phyloP scores from a whole-genome alignment of 345 rosid genomes.

The Citrus inodora region DNA sequence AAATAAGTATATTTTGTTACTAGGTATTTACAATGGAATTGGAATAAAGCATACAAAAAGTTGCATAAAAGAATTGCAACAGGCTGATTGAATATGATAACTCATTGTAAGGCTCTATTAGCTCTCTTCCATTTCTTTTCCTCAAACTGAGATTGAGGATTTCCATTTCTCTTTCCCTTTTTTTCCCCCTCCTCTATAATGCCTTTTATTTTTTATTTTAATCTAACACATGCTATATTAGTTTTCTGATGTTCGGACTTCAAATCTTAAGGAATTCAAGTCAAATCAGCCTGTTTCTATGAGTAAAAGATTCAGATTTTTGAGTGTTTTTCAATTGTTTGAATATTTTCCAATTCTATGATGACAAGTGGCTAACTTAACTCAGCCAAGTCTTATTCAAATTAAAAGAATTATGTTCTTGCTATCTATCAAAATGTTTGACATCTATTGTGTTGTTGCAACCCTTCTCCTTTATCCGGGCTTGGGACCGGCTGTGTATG shows the following conservation, averaged over 20 bases:
- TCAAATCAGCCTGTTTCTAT: background rate
- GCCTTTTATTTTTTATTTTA: background rate
- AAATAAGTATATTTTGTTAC: too few species aligned
- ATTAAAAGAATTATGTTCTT: background rate
- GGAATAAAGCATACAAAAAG: background rate
- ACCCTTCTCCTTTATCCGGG: slow-evolving; percentile 31
- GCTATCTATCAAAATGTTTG: background rate
- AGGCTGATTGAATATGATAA: background rate
- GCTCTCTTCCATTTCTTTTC: background rate
- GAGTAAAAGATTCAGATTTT: background rate
- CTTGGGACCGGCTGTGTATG: slow-evolving; percentile 33
- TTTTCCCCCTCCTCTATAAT: background rate
- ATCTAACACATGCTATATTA: background rate
- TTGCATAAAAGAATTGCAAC: background rate
- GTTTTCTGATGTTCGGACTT: background rate
- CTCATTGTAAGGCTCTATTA: background rate
- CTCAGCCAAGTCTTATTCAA: background rate
- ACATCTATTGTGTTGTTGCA: slow-evolving; percentile 1
- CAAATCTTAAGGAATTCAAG: background rate
- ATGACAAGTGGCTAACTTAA: background rate
- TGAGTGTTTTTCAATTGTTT: background rate
- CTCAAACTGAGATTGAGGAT: background rate
- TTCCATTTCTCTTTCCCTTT: background rate
- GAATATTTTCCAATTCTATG: background rate
- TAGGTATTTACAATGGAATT: background rate